Evolutionary conservation across 192 early-diverging fungal genomes (phyloP).

Genomic region (Podila horticola): DNA sequence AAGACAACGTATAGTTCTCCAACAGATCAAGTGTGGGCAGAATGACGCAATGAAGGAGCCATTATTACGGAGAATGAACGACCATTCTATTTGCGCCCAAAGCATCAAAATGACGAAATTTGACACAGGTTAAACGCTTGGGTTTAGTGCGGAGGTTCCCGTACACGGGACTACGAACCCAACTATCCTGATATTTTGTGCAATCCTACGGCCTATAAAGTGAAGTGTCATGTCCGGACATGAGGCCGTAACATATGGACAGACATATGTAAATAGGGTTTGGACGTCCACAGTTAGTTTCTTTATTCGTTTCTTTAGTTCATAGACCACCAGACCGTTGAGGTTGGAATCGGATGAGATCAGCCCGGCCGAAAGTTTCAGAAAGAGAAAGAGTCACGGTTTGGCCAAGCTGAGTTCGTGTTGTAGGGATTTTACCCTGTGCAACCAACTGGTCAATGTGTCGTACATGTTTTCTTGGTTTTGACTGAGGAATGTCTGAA

Average conservation of each 20-base stretch:
- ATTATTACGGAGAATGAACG: neutral
- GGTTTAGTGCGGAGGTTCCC: constrained; percentile 9
- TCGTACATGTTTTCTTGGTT: no score
- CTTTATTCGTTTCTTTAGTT: no score
- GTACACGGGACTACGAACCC: constrained; percentile 4
- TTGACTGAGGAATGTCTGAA: no score
- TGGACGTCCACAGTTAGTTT: neutral
- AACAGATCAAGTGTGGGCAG: neutral
- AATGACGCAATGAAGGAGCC: constrained; percentile 5
- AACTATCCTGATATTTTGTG: neutral
- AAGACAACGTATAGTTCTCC: constrained; percentile 11
- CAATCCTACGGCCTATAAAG: constrained; percentile 2
- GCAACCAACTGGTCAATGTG: no score
- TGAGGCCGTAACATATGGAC: neutral
- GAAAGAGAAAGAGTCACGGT: no score
- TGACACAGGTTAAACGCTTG: constrained; percentile 4
- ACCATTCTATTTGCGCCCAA: constrained; percentile 1
- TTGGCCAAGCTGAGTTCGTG: no score
- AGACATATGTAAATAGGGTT: constrained; percentile 12
- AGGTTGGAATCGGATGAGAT: no score
- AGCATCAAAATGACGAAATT: constrained; percentile 1
- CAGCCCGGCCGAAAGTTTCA: no score
- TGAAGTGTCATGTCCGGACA: constrained; percentile 13
- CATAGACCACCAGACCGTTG: no score
- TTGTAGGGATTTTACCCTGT: no score